phyloP scores from a whole-genome alignment of 1,284 basidiomycete species.

The Papiliotrema terrestris region DNA sequence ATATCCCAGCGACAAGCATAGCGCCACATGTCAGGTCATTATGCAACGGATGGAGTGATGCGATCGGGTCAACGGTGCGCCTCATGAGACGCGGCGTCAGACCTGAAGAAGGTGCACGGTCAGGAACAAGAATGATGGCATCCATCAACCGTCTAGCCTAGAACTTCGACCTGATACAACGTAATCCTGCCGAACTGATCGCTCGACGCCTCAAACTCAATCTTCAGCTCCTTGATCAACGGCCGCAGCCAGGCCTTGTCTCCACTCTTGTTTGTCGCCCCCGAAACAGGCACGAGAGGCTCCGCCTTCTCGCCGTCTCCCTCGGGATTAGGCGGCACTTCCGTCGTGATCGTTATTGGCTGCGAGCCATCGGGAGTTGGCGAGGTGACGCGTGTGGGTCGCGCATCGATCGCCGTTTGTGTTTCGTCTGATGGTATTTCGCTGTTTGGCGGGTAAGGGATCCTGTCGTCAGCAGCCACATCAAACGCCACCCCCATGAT shows the following conservation, averaged over 20 bases:
- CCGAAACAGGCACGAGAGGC: slow-evolving; percentile 2
- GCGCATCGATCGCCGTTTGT: neutral
- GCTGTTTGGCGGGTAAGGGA: slow-evolving; percentile 13
- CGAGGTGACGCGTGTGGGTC: neutral
- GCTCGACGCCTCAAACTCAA: slow-evolving; percentile 46
- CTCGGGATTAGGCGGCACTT: slow-evolving; percentile 10
- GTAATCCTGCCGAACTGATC: slow-evolving; percentile 48
- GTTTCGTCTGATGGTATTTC: slow-evolving; percentile 6
- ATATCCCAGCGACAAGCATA: neutral
- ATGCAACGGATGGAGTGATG: no score
- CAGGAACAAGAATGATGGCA: no score
- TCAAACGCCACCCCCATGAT: no score
- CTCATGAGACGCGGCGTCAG: no score
- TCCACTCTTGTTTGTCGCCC: slow-evolving; percentile 8
- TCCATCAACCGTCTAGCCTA: slow-evolving; percentile 7
- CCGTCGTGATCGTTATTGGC: slow-evolving; percentile 11
- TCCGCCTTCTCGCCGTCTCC: slow-evolving; percentile 4
- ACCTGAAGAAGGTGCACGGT: no score
- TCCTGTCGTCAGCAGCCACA: slow-evolving; percentile 5
- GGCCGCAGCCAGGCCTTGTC: slow-evolving; percentile 8
- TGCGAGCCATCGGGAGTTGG: neutral
- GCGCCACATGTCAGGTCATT: no score
- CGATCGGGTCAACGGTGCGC: no score
- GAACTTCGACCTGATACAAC: slow-evolving; percentile 43
- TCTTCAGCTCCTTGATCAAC: slow-evolving; percentile 33